Conservation (phyloP, 139 green algal species). For the Volvox africanus region DNA sequence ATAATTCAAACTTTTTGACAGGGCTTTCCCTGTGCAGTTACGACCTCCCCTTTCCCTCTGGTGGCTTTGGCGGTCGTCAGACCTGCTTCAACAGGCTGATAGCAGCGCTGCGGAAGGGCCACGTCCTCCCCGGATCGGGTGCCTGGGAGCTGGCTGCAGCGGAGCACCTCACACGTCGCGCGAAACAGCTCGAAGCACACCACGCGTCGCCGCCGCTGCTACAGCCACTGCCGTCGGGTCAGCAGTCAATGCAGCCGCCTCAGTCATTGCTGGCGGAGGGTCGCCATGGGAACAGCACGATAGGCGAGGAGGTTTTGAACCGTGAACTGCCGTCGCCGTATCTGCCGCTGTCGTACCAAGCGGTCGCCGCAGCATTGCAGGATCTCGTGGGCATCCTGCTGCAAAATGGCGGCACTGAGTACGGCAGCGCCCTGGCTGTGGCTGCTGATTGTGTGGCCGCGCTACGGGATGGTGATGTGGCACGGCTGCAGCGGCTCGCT, state of each 20-base stretch:
- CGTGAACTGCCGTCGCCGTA: background rate
- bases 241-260: background rate
- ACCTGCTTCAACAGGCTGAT: conserved; percentile 15
- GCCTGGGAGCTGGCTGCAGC: conserved; percentile 36
- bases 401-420: conserved; percentile 18
- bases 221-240: background rate
- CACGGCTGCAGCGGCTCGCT: background rate
- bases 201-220: no score
- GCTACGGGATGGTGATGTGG: conserved; percentile 6
- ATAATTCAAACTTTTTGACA: no score
- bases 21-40: background rate
- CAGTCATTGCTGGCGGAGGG: background rate
- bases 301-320: background rate
- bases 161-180: background rate
- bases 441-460: background rate
- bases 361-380: background rate
- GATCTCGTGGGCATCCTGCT: background rate
- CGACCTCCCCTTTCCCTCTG: background rate
- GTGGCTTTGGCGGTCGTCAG: background rate
- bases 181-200: background rate
- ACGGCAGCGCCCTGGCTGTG: background rate
- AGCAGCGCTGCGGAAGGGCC: background rate
- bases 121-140: conserved; percentile 14
- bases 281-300: background rate
- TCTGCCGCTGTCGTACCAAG: background rate